Evolutionary conservation across 805 yeast species (phyloP), one percentile per base, ranked within the genome.

Genomic region (Phaffomyces antillensis): DNA sequence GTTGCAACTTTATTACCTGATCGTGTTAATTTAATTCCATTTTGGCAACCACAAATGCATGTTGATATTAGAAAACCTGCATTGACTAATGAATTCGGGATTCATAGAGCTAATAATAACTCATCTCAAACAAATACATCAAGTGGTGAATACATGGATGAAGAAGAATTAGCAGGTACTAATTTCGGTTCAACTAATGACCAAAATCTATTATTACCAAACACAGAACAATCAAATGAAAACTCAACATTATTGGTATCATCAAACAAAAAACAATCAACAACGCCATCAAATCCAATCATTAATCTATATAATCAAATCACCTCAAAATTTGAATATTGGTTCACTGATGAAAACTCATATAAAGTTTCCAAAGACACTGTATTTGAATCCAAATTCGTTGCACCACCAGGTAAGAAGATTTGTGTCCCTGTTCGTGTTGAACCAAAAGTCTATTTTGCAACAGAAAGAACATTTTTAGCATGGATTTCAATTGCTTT

Each of bases 401-500:
- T 65, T 48, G 85, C 93, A 11, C 98, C 99, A 20, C 80, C 85
- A 36, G 99, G 98, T 2, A 90, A 89, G 65, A 74, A 76, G 38
- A 86, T 93, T 47, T 79, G 89, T 58, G 93, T 93, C 9, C 99
- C 98, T 3, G 95, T 93, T 34, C 78, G 99, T 58, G 90, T 93
- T 33, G 99, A 93, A 66, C 99, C 99, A 47, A 93, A 93, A 68
- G 99, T 93, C n/a, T 93, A 93, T 63, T 93, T 93, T 66, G 99
- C 99, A 7, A 88, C 95, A 23, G 99, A 93, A 65, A 80, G 99
- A 68, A 93, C 99, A 0, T 91, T 82, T 60, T 72, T 93, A 50
- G 79, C 95, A 36, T 93, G 99, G 99, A 68, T 91, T 45, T 90
- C 96, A 36, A 87, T 93, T 54, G 86, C 93, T 9, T 78, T 93